Percentiles rank a stretch among this genome's conserved stretches.
Evolutionary conservation across 2,329 filamentous ascomycete species (phyloP).

Genomic region (Thielaviopsis punctulata): DNA sequence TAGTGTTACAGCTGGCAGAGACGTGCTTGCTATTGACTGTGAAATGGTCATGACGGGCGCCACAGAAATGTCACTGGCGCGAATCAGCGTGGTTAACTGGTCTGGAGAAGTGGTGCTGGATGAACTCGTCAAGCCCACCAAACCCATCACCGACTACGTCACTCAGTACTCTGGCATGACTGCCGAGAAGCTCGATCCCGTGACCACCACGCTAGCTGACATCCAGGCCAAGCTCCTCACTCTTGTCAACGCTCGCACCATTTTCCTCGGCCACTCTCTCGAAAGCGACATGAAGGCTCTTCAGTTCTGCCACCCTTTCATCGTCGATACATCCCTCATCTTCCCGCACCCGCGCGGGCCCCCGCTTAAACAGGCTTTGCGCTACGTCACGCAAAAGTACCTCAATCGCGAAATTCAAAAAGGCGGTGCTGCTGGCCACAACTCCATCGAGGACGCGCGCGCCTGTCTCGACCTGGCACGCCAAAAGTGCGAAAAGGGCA

Average conservation of each 20-base stretch:
- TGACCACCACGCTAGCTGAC: slow-evolving; percentile 69
- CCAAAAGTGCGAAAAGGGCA: slow-evolving; percentile 88
- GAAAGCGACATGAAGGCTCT: slow-evolving; percentile 74
- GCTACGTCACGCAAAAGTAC: slow-evolving; percentile 77
- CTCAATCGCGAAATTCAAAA: slow-evolving; percentile 78
- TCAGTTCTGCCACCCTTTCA: slow-evolving; percentile 75
- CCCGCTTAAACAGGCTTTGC: slow-evolving; percentile 77
- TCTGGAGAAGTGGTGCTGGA: slow-evolving; percentile 68
- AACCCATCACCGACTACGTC: slow-evolving; percentile 82
- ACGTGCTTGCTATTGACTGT: slow-evolving; percentile 73
- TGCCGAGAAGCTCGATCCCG: slow-evolving; percentile 58
- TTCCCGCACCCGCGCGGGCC: slow-evolving; percentile 83
- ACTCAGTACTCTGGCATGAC: slow-evolving; percentile 90
- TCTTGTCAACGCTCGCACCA: slow-evolving; percentile 53
- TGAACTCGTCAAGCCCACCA: slow-evolving; percentile 77
- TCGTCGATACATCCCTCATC: slow-evolving; percentile 79
- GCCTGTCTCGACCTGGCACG: slow-evolving; percentile 87
- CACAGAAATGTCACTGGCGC: slow-evolving; percentile 65
- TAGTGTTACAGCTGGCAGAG: slow-evolving; percentile 66
- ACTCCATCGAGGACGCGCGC: slow-evolving; percentile 81
- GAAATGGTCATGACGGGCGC: slow-evolving; percentile 91
- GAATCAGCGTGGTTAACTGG: slow-evolving; percentile 79
- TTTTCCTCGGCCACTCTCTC: slow-evolving; percentile 65
- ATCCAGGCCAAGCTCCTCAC: slow-evolving; percentile 63
- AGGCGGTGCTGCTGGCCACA: slow-evolving; percentile 56